Evolutionary conservation across 1,284 basidiomycete species (phyloP), one percentile per base, ranked within the genome.

Genomic region (Mycena citricolor): DNA sequence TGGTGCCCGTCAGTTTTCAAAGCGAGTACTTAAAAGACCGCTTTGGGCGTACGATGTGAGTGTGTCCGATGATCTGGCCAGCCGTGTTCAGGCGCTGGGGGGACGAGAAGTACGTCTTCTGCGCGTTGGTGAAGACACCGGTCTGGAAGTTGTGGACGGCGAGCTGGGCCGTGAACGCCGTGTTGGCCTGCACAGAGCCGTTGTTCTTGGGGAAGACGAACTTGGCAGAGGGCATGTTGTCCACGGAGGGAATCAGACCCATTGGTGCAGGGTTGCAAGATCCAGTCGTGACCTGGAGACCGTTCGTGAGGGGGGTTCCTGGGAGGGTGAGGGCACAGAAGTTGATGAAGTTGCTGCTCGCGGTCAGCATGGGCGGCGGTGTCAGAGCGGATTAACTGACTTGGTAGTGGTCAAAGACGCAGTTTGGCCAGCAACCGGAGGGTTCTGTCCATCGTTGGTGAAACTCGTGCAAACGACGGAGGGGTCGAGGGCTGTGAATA

Each of bases 301-400:
- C 78, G 59, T 83, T 74, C 24, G 79, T 83, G 54, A 83, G 69
- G 30, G 76, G 74, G 35, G 75, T 65, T 49, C 74, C 65, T 59
- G 39, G 64, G 58, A 35, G 52, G 35, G 74, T 65, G 51, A 75
- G 66, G 28, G 71, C 67, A 57, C 79, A 83, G 66, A 77, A 80
- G 70, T 84, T 82, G 71, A 83, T 81, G 63, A 83, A 86, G 68
- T 86, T 86, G 71, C 86, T 84, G 28, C 66, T 68, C 32, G 77
- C 79, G n/a, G 81, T 83, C 42, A 76, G 59, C 8, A n/a, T n/a
- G n/a, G n/a, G n/a, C n/a, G n/a, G n/a, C n/a, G n/a, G n/a, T n/a
- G n/a, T n/a, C n/a, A n/a, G n/a, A n/a, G n/a, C n/a, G 78, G 69
- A 82, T 80, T 63, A 79, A 83, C 48, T 84, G 83, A 70, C n/a